A percentile compares a stretch with the other conserved stretches of the same genome.
phyloP scores from a whole-genome alignment of 192 early-diverging fungal species.

The Jimgerdemannia lactiflua region DNA sequence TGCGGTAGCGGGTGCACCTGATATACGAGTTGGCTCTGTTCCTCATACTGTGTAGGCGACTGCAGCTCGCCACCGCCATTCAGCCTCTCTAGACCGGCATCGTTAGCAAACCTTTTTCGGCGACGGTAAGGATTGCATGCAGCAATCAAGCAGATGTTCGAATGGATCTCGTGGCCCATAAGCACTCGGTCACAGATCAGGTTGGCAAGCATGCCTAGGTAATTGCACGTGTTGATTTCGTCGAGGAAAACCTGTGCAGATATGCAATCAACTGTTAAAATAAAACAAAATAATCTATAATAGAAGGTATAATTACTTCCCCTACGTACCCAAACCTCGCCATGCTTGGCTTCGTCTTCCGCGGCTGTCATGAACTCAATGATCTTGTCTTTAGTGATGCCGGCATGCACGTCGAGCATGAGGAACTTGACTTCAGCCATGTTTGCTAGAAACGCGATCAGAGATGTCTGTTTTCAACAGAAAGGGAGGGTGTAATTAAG shows the following conservation, averaged over 20 bases:
- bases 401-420: conserved; percentile 11
- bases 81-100: background rate
- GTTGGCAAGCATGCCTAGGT: conserved; percentile 12
- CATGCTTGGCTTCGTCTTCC: background rate
- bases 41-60: background rate
- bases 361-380: conserved; percentile 3
- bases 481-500: background rate
- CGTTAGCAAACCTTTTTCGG: conserved; percentile 1
- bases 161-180: conserved; percentile 7
- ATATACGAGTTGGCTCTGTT: conserved; percentile 14
- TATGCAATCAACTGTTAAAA: background rate
- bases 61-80: background rate
- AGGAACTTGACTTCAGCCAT: conserved; percentile 12
- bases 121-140: conserved; percentile 20
- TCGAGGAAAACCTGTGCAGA: conserved; percentile 11
- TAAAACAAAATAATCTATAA: background rate
- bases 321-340: conserved; percentile 11
- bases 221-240: conserved; percentile 17
- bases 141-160: conserved; percentile 13
- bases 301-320: background rate
- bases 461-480: conserved; percentile 9
- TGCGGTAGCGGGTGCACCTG: conserved; percentile 16
- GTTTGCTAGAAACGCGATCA: conserved; percentile 12
- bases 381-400: conserved; percentile 7
- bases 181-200: conserved; percentile 11